Evolutionary conservation across 176 grass and related monocot species (phyloP).

Genomic region (Ananas comosus): DNA sequence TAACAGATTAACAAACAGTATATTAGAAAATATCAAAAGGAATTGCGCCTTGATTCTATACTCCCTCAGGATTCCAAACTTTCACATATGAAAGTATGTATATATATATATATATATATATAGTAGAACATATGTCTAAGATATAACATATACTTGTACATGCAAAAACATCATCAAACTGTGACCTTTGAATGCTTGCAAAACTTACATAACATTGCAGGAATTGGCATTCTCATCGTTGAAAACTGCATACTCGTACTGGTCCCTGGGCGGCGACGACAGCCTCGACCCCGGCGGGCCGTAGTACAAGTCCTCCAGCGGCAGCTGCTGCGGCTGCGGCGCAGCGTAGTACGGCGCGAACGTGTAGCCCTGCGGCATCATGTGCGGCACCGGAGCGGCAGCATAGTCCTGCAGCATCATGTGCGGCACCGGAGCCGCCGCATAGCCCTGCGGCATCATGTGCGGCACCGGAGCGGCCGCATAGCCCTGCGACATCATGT

Average conservation of each 20-base stretch:
- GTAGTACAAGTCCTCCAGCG: slow-evolving; percentile 39
- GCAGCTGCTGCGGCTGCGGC: slow-evolving; percentile 14
- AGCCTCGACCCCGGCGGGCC: slow-evolving; percentile 28
- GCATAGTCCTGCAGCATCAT: too few species aligned
- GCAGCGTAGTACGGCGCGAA: slow-evolving; percentile 27
- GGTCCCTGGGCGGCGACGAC: slow-evolving; percentile 31
- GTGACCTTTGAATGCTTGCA: too few species aligned
- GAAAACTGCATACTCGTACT: slow-evolving; percentile 40
- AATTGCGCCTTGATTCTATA: too few species aligned
- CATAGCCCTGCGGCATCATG: slow-evolving; percentile 18
- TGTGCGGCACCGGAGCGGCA: background rate
- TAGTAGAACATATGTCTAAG: too few species aligned
- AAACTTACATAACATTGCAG: slow-evolving; percentile 47
- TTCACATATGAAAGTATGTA: background rate
- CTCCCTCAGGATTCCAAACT: background rate
- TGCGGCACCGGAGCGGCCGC: slow-evolving; percentile 15
- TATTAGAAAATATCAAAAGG: too few species aligned
- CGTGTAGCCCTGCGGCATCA: slow-evolving; percentile 17
- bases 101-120: too few species aligned
- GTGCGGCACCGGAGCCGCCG: too few species aligned
- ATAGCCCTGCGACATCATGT: slow-evolving; percentile 16
- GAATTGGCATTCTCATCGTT: slow-evolving; percentile 56
- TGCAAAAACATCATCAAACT: too few species aligned
- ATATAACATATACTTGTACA: too few species aligned
- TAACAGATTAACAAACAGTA: too few species aligned